A percentile compares a stretch with the other conserved stretches of the same genome.
Conservation (phyloP, 1,139 yeast species). For the Lodderomyces pseudojiufengensis region DNA sequence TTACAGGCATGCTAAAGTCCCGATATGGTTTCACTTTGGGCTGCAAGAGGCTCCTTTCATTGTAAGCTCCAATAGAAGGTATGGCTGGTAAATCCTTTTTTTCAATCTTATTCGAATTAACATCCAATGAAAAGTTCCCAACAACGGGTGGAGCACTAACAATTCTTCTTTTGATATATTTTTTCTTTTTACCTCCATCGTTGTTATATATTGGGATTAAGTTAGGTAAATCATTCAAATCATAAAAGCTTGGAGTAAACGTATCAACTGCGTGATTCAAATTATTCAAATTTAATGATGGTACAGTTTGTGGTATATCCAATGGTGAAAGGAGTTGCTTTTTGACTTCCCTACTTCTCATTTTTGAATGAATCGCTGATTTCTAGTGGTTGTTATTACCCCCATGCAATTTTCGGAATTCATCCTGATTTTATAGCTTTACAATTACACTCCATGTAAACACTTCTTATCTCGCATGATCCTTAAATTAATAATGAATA, state of each 20-base stretch:
- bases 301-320: slow-evolving; percentile 14
- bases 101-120: background rate
- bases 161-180: slow-evolving; percentile 15
- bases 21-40: too few relatives aligned
- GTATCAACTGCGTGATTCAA: slow-evolving; percentile 29
- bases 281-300: slow-evolving; percentile 12
- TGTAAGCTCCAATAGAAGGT: slow-evolving; percentile 2
- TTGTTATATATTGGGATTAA: slow-evolving; percentile 26
- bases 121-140: too few relatives aligned
- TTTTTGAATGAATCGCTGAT: too few relatives aligned
- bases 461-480: too few relatives aligned
- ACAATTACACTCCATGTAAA: too few relatives aligned
- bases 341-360: too few relatives aligned
- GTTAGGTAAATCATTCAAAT: slow-evolving; percentile 30
- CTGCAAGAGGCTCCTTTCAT: too few relatives aligned
- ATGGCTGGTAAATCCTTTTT: slow-evolving; percentile 7
- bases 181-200: slow-evolving; percentile 21
- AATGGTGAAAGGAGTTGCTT: slow-evolving; percentile 7
- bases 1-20: too few relatives aligned
- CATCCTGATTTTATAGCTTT: too few relatives aligned
- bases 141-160: slow-evolving; percentile 11
- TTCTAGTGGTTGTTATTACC: too few relatives aligned
- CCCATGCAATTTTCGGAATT: too few relatives aligned
- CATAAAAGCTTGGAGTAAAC: slow-evolving; percentile 25
- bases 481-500: too few relatives aligned